Conservation (phyloP, 2,329 filamentous ascomycete genomes). For the Pseudocercospora fuligena region DNA sequence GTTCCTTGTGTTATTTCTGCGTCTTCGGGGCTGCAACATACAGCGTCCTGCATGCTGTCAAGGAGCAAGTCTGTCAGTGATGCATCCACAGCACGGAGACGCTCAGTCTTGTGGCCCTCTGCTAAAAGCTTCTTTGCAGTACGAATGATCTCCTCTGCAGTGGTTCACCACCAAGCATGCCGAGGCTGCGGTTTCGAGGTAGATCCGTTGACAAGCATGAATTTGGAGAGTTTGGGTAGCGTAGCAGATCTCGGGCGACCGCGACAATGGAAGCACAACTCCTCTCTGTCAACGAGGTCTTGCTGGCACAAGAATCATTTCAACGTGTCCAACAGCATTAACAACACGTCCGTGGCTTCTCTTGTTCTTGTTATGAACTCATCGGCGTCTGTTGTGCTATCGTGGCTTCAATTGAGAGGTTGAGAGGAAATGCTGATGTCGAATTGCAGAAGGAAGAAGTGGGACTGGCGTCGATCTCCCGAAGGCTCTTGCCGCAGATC, state of each 20-base stretch:
- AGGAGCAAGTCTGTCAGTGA: not conserved
- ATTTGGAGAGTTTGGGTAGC: not conserved
- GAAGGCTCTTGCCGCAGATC: not conserved
- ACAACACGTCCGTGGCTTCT: not conserved
- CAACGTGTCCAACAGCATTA: not conserved
- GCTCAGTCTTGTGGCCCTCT: not conserved
- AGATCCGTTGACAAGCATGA: not conserved
- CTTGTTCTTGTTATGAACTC: not conserved
- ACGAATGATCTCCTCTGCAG: not conserved
- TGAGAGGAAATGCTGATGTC: not conserved
- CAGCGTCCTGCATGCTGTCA: not conserved
- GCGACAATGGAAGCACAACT: not conserved
- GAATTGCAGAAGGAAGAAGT: not conserved
- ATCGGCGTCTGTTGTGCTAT: not conserved
- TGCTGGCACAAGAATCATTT: not conserved
- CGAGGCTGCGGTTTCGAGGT: not conserved
- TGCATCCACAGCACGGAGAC: not conserved
- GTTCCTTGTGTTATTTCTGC: not conserved
- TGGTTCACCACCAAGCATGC: not conserved
- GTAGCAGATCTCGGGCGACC: not conserved
- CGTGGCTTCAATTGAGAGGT: not conserved
- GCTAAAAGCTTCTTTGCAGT: not conserved
- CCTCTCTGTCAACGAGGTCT: not conserved
- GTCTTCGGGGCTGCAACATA: not conserved
- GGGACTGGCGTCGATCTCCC: not conserved